Conservation (phyloP, 2,329 filamentous ascomycete genomes). For the Trichoderma asperellum region DNA sequence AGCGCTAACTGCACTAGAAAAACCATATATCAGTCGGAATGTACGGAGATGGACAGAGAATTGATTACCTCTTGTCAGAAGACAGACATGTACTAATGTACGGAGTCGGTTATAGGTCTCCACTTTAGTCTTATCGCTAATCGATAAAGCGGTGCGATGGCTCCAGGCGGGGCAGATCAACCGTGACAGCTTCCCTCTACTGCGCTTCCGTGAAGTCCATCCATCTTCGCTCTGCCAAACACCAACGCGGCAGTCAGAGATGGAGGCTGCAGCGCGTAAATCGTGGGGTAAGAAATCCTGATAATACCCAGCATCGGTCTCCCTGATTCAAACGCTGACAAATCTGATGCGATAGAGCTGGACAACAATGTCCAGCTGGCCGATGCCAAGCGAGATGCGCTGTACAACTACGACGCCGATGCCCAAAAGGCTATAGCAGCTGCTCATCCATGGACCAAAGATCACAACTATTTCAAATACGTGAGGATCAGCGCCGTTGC, state of each 20-base stretch:
- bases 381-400: constrained; percentile 84
- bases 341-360: constrained; percentile 65
- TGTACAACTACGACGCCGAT: constrained; percentile 78
- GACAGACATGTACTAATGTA: no score
- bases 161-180: constrained; percentile 24
- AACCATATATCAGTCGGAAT: not conserved
- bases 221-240: constrained; percentile 19
- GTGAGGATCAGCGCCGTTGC: constrained; percentile 93
- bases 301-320: not conserved
- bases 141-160: constrained; percentile 18
- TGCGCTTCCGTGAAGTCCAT: not conserved
- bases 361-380: constrained; percentile 84
- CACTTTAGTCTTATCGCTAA: constrained; percentile 16
- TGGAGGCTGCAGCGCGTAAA: constrained; percentile 37
- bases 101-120: not conserved
- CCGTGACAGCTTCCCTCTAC: constrained; percentile 11
- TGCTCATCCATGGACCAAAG: constrained; percentile 72
- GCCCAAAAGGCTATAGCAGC: constrained; percentile 69
- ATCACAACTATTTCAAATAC: constrained; percentile 87
- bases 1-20: not conserved
- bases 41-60: not conserved
- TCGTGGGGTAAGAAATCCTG: constrained; percentile 36
- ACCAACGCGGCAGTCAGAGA: constrained; percentile 25
- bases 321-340: not conserved
- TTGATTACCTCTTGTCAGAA: not conserved